Evolutionary conservation across 1,139 yeast genomes (phyloP).

Genomic region (Hyphopichia khmerensis): DNA sequence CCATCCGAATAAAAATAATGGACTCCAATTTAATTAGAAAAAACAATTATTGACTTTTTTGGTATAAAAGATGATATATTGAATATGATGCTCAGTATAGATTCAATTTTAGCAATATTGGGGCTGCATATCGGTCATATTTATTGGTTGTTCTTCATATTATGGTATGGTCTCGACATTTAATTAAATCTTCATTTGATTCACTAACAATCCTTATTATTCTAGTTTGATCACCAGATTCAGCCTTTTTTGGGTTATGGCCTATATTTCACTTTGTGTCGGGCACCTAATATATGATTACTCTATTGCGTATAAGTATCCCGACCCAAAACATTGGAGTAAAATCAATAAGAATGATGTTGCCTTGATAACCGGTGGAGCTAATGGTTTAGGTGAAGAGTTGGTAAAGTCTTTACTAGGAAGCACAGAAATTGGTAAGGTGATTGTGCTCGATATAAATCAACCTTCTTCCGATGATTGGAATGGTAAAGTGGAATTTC

Average conservation of each 20-base stretch:
- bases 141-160: not conserved
- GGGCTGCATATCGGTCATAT: not conserved
- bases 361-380: conserved; percentile 66
- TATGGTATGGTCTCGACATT: conserved; percentile 1
- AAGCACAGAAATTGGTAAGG: conserved; percentile 28
- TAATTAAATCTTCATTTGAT: not conserved
- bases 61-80: not conserved
- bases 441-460: conserved; percentile 49
- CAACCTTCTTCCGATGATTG: conserved; percentile 20
- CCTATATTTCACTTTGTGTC: not conserved
- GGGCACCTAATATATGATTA: not conserved
- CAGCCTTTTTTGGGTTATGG: not conserved
- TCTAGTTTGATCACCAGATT: conserved; percentile 1
- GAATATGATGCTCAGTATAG: not conserved
- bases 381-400: conserved; percentile 57
- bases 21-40: not conserved
- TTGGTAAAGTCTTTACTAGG: conserved; percentile 34
- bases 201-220: not conserved
- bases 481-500: conserved; percentile 22
- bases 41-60: not conserved
- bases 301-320: not conserved
- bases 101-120: not conserved
- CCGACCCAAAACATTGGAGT: conserved; percentile 9
- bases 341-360: conserved; percentile 20
- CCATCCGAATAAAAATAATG: not conserved